Percentiles rank a stretch among this genome's conserved stretches.
These are phyloP conservation scores for Globisporangium parvum DNA, from an alignment of 352 stramenopile species.

Conservation along the genomic window DNA sequence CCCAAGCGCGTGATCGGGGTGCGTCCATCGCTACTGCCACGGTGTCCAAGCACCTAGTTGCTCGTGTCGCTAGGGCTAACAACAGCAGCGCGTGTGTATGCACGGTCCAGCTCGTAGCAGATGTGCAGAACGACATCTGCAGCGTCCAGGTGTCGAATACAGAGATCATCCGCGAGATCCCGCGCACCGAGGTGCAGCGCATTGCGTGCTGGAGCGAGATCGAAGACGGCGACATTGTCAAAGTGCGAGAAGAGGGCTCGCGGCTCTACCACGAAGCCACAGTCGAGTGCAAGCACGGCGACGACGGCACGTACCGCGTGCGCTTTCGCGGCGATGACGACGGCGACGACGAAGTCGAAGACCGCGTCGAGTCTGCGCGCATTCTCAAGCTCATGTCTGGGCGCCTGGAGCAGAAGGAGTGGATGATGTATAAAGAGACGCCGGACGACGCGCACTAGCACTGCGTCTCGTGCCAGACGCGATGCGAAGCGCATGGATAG, in stretches of 20 bases:
- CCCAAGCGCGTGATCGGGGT: conserved; percentile 50
- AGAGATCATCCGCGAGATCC: conserved; percentile 37
- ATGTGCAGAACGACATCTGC: conserved; percentile 36
- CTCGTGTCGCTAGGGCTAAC: too few species aligned
- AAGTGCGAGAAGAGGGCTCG: conserved; percentile 56
- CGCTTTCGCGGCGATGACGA: conserved; percentile 53
- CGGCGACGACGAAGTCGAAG: conserved; percentile 47
- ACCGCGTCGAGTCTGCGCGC: conserved; percentile 32
- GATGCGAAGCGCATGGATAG: background rate
- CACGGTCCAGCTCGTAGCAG: conserved; percentile 33
- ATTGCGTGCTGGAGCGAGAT: conserved; percentile 66
- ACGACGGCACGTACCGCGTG: conserved; percentile 58
- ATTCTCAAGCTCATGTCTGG: conserved; percentile 67
- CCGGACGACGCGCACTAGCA: conserved; percentile 15
- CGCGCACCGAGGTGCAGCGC: conserved; percentile 35
- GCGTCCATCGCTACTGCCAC: conserved; percentile 2
- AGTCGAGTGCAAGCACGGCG: conserved; percentile 31
- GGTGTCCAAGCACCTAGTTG: background rate
- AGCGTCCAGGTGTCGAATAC: conserved; percentile 48
- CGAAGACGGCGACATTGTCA: conserved; percentile 53
- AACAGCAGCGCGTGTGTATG: background rate
- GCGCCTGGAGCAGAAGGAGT: conserved; percentile 55
- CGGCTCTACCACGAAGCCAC: conserved; percentile 60
- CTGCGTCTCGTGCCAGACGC: background rate
- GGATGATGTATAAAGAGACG: conserved; percentile 68